A percentile compares a stretch with the other conserved stretches of the same genome.
Conservation (phyloP, 2,329 filamentous ascomycete genomes). For the Exutisphaerella laricina region DNA sequence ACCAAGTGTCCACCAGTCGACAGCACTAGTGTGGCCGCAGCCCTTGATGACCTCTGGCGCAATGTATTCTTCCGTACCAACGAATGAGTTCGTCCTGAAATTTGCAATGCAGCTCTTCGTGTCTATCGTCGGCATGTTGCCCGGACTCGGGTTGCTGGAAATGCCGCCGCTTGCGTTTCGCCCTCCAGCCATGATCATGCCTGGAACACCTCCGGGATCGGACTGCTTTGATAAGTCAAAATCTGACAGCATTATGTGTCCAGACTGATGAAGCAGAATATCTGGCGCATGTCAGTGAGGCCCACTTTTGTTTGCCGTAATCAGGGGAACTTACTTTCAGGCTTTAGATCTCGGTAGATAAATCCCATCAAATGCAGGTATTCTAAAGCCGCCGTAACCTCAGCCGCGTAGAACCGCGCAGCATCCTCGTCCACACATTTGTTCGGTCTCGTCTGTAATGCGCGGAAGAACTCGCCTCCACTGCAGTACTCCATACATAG, state of each 20-base stretch:
- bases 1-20: slow-evolving; percentile 98
- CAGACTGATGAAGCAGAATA: slow-evolving; percentile 96
- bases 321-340: slow-evolving; percentile 66
- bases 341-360: slow-evolving; percentile 96
- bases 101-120: slow-evolving; percentile 98
- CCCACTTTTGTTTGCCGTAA: not conserved
- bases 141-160: slow-evolving; percentile 54
- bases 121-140: slow-evolving; percentile 90
- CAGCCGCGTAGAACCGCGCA: slow-evolving; percentile 92
- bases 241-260: slow-evolving; percentile 98
- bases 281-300: slow-evolving; percentile 54
- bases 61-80: slow-evolving; percentile 98
- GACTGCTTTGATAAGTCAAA: slow-evolving; percentile 99
- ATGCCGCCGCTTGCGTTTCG: slow-evolving; percentile 63
- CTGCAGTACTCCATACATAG: slow-evolving; percentile 99
- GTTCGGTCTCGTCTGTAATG: slow-evolving; percentile 89
- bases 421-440: slow-evolving; percentile 98
- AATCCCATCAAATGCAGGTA: slow-evolving; percentile 99
- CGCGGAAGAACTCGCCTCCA: slow-evolving; percentile 96
- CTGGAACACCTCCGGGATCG: slow-evolving; percentile 88
- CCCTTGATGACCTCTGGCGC: slow-evolving; percentile 98
- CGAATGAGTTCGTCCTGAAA: slow-evolving; percentile 97
- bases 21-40: slow-evolving; percentile 94
- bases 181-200: slow-evolving; percentile 78
- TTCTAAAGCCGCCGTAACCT: slow-evolving; percentile 92